Evolutionary conservation across 176 grass and related monocot species (phyloP), one percentile per base, ranked within the genome.

Genomic region (Cenchrus purpureus): DNA sequence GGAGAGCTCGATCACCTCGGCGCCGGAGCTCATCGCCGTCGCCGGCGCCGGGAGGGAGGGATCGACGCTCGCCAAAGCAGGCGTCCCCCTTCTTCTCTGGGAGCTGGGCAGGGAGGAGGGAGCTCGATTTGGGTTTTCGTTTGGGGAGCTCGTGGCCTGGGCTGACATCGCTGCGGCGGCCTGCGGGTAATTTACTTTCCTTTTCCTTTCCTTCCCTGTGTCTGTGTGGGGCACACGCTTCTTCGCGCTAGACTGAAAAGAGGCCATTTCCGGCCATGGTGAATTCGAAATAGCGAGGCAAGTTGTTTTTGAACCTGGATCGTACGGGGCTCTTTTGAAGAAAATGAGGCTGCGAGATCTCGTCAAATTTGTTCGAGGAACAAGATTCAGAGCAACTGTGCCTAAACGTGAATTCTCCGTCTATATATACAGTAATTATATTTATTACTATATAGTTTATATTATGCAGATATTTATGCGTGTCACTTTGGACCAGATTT

Each of bases 1-100:
- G 57, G 90, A 94, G 87, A 94, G 90, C 59, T 94, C 90, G 45
- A 94, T 94, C 22, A 94, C 84, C 63, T 94, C 86, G 61, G 57
- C 63, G 76, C 73, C 86, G 22, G 79, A 67, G 79, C 51, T 64
- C 78, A 83, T 74, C 83, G 56, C 58, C 73, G 50, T 12, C 68
- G 68, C 70, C 43, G 68, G 3, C 69, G 69, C 44, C 45, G 45
- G 19, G 70, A 50, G 11, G n/a, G 46, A 68, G 28, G 83, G 49
- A 52, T 58, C 8, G 19, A 5, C 10, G 8, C 45, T 42, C 7
- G 54, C 10, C 55, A 9, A 8, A 22, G 46, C 77, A 68, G 40
- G n/a, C 19, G 31, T 8, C n/a, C n/a, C 28, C 37, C 12, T 83
- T 44, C 16, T n/a, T 32, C 32, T 32, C 10, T 6, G 13, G 15